phyloP scores from a whole-genome alignment of 352 stramenopile species.

The Pythium dissimile region DNA sequence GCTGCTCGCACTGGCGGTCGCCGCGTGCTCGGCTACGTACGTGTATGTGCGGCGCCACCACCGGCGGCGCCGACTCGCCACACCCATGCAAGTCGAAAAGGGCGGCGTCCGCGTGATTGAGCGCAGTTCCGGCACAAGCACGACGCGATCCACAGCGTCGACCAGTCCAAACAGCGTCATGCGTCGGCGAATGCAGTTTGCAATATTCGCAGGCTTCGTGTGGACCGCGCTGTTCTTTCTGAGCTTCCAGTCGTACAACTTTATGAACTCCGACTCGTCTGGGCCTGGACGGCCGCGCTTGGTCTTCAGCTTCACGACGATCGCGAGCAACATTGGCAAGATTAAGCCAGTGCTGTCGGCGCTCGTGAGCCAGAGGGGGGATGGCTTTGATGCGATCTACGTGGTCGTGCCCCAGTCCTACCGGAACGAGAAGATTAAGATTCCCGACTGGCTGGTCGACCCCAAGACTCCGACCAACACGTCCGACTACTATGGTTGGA shows the following conservation, averaged over 20 bases:
- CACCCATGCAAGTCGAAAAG: not conserved
- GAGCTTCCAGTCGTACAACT: conserved; percentile 34
- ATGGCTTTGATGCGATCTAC: conserved; percentile 44
- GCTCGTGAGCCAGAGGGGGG: conserved; percentile 33
- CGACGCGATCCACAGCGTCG: not conserved
- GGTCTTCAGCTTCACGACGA: conserved; percentile 65
- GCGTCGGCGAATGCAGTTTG: conserved; percentile 24
- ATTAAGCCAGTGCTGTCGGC: conserved; percentile 38
- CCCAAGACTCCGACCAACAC: conserved; percentile 15
- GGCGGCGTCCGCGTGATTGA: not conserved
- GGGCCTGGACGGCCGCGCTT: conserved; percentile 28
- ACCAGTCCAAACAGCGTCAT: conserved; percentile 1
- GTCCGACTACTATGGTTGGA: conserved; percentile 29
- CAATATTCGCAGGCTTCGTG: conserved; percentile 26
- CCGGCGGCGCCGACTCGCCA: not conserved
- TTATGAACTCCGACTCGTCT: conserved; percentile 16
- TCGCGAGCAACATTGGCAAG: conserved; percentile 26
- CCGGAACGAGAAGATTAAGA: conserved; percentile 27
- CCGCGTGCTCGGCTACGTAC: conserved; percentile 9
- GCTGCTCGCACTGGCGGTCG: conserved; percentile 27
- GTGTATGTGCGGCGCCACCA: conserved; percentile 14
- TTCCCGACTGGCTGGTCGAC: conserved; percentile 39
- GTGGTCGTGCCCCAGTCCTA: conserved; percentile 44
- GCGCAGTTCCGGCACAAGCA: too few relatives aligned
- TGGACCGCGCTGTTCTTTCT: conserved; percentile 39